These are phyloP conservation scores for Globisporangium echinulatum DNA, from an alignment of 352 stramenopile species.

Conservation along the genomic window DNA sequence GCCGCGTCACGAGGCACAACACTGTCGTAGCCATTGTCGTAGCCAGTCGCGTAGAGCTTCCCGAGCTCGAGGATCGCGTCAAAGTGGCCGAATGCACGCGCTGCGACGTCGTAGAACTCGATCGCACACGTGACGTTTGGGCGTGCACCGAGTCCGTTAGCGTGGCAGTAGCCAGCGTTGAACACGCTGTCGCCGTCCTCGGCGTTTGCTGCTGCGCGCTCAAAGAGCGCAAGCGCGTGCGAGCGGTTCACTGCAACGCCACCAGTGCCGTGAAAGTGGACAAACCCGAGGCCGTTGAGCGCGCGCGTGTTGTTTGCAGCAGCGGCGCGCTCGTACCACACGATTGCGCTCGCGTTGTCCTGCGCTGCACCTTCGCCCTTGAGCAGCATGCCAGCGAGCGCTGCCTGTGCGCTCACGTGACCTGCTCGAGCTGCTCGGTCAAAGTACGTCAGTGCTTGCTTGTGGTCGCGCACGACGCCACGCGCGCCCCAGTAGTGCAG, in stretches of 20 bases:
- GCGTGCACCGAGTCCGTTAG: slow-evolving; percentile 46
- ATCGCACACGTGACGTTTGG: slow-evolving; percentile 54
- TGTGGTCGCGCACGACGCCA: slow-evolving; percentile 66
- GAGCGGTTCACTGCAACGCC: slow-evolving; percentile 70
- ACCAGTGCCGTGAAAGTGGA: slow-evolving; percentile 80
- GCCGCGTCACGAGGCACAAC: slow-evolving; percentile 17
- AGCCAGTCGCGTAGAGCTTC: slow-evolving; percentile 39
- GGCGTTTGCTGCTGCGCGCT: slow-evolving; percentile 64
- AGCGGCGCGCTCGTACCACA: slow-evolving; percentile 72
- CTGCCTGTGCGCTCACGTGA: slow-evolving; percentile 50
- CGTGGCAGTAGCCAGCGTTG: slow-evolving; percentile 84
- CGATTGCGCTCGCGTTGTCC: slow-evolving; percentile 67
- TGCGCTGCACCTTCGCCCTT: slow-evolving; percentile 76
- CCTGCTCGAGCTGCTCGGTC: slow-evolving; percentile 49
- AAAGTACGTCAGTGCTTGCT: slow-evolving; percentile 70
- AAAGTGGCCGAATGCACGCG: slow-evolving; percentile 78
- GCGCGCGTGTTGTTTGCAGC: slow-evolving; percentile 65
- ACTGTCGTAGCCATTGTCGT: slow-evolving; percentile 5
- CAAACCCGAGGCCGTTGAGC: slow-evolving; percentile 86
- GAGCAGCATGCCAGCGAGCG: slow-evolving; percentile 80
- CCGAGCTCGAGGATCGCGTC: slow-evolving; percentile 74
- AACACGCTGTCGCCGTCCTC: slow-evolving; percentile 88
- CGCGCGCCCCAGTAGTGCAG: slow-evolving; percentile 87
- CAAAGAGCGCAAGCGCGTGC: slow-evolving; percentile 74
- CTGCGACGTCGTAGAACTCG: slow-evolving; percentile 52